Percentiles rank a stretch among this genome's conserved stretches.
Conservation (phyloP, 495 filamentous ascomycete genomes). For the Corynascus novoguineensis region DNA sequence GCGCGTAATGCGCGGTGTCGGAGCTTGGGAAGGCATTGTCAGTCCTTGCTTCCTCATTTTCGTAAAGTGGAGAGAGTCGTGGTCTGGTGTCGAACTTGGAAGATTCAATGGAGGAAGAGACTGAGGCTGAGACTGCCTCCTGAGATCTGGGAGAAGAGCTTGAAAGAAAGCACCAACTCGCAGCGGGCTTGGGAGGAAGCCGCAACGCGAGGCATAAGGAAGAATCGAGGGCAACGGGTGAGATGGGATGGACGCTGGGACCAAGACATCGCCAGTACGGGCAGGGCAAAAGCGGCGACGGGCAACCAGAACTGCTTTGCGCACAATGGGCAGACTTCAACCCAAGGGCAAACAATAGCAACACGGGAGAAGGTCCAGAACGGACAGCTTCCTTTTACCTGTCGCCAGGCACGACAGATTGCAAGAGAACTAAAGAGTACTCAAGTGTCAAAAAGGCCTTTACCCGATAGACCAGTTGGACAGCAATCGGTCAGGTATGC, state of each 20-base stretch:
- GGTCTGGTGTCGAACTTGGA: not conserved
- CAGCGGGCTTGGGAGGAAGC: not conserved
- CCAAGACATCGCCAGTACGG: not conserved
- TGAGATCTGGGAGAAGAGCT: not conserved
- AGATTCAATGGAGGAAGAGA: not conserved
- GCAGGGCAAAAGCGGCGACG: not conserved
- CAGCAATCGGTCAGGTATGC: not conserved
- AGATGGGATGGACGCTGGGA: not conserved
- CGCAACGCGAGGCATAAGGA: not conserved
- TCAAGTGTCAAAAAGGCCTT: slow-evolving; percentile 1
- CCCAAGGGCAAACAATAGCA: not conserved
- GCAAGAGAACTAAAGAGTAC: not conserved
- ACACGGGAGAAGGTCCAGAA: not conserved
- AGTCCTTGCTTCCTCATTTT: slow-evolving; percentile 9
- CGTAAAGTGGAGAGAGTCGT: not conserved
- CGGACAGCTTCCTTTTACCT: not conserved
- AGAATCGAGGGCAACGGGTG: not conserved
- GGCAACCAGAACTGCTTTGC: not conserved
- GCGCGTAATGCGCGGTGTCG: slow-evolving; percentile 26
- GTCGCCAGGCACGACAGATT: not conserved
- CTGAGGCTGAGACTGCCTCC: not conserved
- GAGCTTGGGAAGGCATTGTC: slow-evolving; percentile 19
- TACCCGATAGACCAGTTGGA: slow-evolving; percentile 10
- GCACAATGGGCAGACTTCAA: slow-evolving; percentile 1
- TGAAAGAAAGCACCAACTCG: not conserved